Evolutionary conservation across 23 red algal species (phyloP), one percentile per base, ranked within the genome.

Genomic region (Chondrus crispus): DNA sequence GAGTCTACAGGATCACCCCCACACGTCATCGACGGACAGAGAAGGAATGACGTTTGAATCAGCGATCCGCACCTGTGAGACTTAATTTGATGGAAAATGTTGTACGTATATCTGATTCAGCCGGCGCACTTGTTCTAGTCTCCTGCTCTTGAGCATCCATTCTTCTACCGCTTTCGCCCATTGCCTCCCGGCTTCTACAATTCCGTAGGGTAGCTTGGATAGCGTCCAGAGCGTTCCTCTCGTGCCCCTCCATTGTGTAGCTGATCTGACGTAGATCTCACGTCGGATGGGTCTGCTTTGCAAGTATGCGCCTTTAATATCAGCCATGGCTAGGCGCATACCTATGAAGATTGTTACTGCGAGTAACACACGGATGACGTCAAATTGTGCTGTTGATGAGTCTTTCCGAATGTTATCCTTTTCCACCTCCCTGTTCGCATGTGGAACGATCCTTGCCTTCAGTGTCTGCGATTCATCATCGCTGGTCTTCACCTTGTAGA

Each of bases 171-270:
- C 38, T 44, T 52, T 87, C 42, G 52, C 40, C 68, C 83, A 87
- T 46, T 72, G 58, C 36, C 83, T 70, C 33, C 83, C 83, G 26
- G 83, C 68, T 8, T 87, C 60, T 22, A 35, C 53, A 26, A 87
- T 87, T 14, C 68, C 83, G 40, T 87, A 72, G 9, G 83, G 60
- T n/a, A 87, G 83, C 60, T 87, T 87, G 13, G 1, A 24, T 49
- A 87, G 41, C 63, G 48, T 71, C 83, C 58, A 87, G 13, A 70
- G 68, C 28, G 47, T 74, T 20, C 63, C 36, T 47, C 83, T 45
- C 0, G n/a, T 33, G 35, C 60, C 60, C 35, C 44, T 39, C 24
- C 54, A 74, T 70, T 42, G 0, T 2, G 40, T 1, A 39, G 1
- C 0, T 42, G 71, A 37, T 1, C 1, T 47, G 38, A 2, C 71